Evolutionary conservation across 1,139 yeast genomes (phyloP), one percentile per base, ranked within the genome.

Genomic region (Candida buenavistaensis): DNA sequence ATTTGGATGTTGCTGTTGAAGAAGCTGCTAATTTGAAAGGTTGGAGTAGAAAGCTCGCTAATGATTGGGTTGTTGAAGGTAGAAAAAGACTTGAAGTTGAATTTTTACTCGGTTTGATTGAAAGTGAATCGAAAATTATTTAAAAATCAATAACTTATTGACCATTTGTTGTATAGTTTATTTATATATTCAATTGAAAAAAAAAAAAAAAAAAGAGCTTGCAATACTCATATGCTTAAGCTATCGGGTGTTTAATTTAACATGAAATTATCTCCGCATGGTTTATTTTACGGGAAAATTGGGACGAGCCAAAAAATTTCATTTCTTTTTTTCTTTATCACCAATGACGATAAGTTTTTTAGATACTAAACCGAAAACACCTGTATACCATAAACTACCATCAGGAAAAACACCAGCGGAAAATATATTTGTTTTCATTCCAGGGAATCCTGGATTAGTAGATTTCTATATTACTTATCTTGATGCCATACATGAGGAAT

Each of bases 11-110:
- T 44, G 98, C 98, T 5, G 95, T 92, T 23, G 95, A 89, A 54
- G 97, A 90, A 62, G 94, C 85, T 37, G 83, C 95, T 44, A 75
- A 79, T 47, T 75, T 94, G 59, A 85, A 86, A 62, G 98, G 98
- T 25, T 88, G 96, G 96, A 78, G 95, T 28, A 82, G 95, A 72
- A 78, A 77, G 53, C 73, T 92, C 50, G 95, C 97, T 26, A 79
- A 80, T 48, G 97, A 88, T 59, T 92, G 97, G 97, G 78, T 94
- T 26, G 64, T 68, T 28, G 94, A 87, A 58, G 90, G 95, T 31
- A 81, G 97, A 70, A 83, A 81, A 68, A 81, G 95, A 57, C 72
- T 89, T 48, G 97, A 90, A 65, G 78, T 85, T 32, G 94, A 89
- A 62, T 83, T 89, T 51, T 69, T 90, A 54, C 72, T 88, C 37